A percentile compares a stretch with the other conserved stretches of the same genome.
Evolutionary conservation across 805 yeast species (phyloP).

Genomic region (Ogataea henricii): DNA sequence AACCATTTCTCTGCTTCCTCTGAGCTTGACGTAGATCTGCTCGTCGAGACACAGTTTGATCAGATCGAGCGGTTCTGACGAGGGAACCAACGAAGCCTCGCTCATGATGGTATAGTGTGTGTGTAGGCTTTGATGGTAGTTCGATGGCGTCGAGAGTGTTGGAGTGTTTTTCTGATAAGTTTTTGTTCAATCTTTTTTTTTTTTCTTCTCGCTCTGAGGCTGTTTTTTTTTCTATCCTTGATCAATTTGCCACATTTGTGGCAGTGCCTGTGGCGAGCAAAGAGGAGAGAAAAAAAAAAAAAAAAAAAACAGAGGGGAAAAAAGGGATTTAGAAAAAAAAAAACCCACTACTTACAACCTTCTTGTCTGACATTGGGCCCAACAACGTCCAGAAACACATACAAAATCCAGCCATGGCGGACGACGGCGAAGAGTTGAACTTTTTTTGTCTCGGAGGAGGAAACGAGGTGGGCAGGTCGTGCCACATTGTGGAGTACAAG

Average conservation of each 20-base stretch:
- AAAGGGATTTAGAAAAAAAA: neutral
- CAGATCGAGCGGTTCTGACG: slow-evolving; percentile 84
- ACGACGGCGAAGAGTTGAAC: slow-evolving; percentile 42
- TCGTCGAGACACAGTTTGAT: slow-evolving; percentile 87
- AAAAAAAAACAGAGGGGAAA: neutral
- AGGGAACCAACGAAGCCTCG: slow-evolving; percentile 26
- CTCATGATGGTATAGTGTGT: no score
- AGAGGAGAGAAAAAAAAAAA: neutral
- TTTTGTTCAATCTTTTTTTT: neutral
- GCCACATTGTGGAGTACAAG: slow-evolving; percentile 88
- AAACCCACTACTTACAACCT: no score
- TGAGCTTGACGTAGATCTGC: slow-evolving; percentile 78
- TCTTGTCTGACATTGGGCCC: neutral
- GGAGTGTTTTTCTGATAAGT: no score
- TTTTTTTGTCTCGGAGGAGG: slow-evolving; percentile 97
- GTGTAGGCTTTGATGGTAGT: no score
- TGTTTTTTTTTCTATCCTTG: neutral
- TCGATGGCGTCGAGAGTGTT: no score
- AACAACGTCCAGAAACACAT: neutral
- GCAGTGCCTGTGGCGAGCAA: no score
- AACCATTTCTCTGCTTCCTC: slow-evolving; percentile 90
- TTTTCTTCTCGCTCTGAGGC: neutral
- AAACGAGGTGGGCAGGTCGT: slow-evolving; percentile 94
- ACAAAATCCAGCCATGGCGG: neutral
- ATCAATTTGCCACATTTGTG: slow-evolving; percentile 3